These are phyloP conservation scores for Geotrichum aggregatum DNA, from an alignment of 1,139 yeast genomes.

Conservation along the genomic window DNA sequence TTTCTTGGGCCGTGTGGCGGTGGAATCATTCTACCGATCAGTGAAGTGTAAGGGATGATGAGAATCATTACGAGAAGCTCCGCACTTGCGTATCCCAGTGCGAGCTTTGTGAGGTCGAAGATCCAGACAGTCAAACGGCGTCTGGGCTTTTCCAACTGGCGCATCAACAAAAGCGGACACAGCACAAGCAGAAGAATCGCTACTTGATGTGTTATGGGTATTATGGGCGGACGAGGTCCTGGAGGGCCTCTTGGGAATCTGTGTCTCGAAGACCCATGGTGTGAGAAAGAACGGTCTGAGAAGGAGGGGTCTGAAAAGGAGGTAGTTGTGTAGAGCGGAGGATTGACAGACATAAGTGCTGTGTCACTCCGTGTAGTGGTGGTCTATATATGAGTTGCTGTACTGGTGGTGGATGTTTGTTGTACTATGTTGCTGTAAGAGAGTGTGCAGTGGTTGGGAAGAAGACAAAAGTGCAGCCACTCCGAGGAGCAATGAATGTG, in stretches of 20 bases:
- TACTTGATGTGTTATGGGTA: slow-evolving; percentile 17
- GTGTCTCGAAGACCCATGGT: neutral
- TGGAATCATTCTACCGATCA: neutral
- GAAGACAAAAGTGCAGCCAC: neutral
- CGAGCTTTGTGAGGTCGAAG: slow-evolving; percentile 18
- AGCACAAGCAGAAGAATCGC: slow-evolving; percentile 14
- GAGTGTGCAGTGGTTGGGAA: neutral
- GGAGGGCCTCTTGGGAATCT: neutral
- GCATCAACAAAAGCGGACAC: slow-evolving; percentile 15
- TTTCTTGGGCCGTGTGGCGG: neutral
- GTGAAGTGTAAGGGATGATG: slow-evolving; percentile 14
- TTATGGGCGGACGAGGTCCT: neutral
- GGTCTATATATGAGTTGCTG: too few relatives aligned
- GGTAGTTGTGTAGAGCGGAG: neutral
- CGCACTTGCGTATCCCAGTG: slow-evolving; percentile 19
- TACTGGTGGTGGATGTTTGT: too few relatives aligned
- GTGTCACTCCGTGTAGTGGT: neutral
- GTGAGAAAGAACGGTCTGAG: neutral
- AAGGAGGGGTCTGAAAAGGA: neutral
- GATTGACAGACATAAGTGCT: neutral
- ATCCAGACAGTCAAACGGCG: slow-evolving; percentile 21
- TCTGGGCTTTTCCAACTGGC: slow-evolving; percentile 20
- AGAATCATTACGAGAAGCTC: slow-evolving; percentile 18
- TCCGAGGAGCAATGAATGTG: too few relatives aligned
- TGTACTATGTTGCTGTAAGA: neutral